Evolutionary conservation across 176 grass and related monocot genomes (phyloP), one percentile per base, ranked within the genome.

Genomic region (Areca catechu): DNA sequence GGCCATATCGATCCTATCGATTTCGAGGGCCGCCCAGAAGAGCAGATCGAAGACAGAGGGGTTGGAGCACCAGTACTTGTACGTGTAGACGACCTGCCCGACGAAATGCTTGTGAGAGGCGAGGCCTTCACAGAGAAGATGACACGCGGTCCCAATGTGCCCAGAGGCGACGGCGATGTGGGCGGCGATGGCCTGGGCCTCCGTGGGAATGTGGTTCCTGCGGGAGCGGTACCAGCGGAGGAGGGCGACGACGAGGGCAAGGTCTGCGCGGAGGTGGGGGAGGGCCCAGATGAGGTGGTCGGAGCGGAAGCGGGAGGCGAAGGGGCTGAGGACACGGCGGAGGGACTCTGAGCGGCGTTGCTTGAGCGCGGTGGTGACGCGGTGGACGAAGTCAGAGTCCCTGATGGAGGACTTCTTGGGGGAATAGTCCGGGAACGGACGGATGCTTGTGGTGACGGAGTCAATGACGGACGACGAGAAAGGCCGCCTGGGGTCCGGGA

Each of bases 51-150:
- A 90, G 23, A 89, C 79, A 51, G 60, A 68, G 22, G 91, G 91
- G 49, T 82, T 53, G 14, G 83, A 86, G n/a, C 83, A 96, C 80
- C 88, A 96, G 25, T 82, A 34, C 71, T 87, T 96, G 64, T 96
- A 96, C 4, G 86, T 84, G 77, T 53, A 79, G 60, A 96, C 77
- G 56, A 90, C 85, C 16, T 80, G 74, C 48, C 87, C 73, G 56
- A 90, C 56, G 59, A 90, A 96, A 65, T 86, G 82, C 22, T 73
- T 59, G 4, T 74, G 77, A 71, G 80, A 79, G 19, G 74, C 58
- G 30, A 79, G 61, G 5, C 79, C 57, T 1, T 78, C 83, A 27
- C 81, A 80, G 0, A 61, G 21, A 10, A 96, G 73, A 5, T 29
- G 25, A 15, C 58, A 49, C 5, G 70, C 70, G 5, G 23, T 15